Evolutionary conservation across 2,329 filamentous ascomycete species (phyloP).

Genomic region (Myriosclerotinia curreyana): DNA sequence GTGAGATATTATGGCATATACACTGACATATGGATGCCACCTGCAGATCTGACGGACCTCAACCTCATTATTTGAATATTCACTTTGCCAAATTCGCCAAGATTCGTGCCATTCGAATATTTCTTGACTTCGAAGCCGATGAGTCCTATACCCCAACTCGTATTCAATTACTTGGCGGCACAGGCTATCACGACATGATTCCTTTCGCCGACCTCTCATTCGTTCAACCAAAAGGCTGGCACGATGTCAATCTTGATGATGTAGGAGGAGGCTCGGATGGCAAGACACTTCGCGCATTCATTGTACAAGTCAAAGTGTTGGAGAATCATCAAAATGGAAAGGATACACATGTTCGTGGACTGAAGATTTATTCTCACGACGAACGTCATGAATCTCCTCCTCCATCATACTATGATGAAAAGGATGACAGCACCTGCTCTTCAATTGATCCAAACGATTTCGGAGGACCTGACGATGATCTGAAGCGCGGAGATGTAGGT

Average conservation of each 20-base stretch:
- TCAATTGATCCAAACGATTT: constrained; percentile 7
- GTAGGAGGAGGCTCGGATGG: constrained; percentile 59
- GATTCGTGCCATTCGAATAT: constrained; percentile 75
- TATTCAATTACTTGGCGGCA: constrained; percentile 84
- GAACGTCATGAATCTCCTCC: constrained; percentile 32
- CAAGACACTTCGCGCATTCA: constrained; percentile 78
- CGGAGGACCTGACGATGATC: neutral
- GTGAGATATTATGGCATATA: neutral
- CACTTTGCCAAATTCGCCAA: constrained; percentile 82
- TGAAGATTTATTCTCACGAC: constrained; percentile 71
- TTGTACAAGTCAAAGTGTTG: constrained; percentile 84
- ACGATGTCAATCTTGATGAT: constrained; percentile 70
- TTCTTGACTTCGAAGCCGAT: constrained; percentile 86
- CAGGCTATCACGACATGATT: constrained; percentile 85
- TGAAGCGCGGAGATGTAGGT: constrained; percentile 23
- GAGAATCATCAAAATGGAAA: constrained; percentile 99
- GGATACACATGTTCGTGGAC: constrained; percentile 91
- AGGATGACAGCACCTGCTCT: constrained; percentile 11
- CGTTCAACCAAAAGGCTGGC: constrained; percentile 80
- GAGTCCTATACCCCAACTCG: constrained; percentile 96
- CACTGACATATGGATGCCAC: neutral
- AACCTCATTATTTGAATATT: constrained; percentile 78
- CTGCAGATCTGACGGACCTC: constrained; percentile 72
- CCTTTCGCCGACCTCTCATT: constrained; percentile 81
- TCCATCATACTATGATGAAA: constrained; percentile 25